These are phyloP conservation scores for Abortiporus biennis DNA, from an alignment of 1,284 basidiomycete species.

Conservation along the genomic window DNA sequence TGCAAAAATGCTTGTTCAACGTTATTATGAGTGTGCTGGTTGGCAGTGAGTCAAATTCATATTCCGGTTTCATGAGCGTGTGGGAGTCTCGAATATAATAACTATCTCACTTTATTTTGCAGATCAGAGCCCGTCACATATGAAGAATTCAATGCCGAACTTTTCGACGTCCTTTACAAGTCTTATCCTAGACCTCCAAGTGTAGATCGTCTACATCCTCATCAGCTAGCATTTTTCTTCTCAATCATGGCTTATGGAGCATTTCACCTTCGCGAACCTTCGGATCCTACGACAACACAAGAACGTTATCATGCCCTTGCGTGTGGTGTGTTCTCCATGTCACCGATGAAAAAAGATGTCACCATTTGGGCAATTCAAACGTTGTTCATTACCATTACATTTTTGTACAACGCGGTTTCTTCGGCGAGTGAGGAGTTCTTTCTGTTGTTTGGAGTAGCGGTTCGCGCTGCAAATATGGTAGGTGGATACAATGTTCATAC, in stretches of 20 bases:
- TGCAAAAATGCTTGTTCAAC: constrained; percentile 31
- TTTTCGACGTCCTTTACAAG: constrained; percentile 39
- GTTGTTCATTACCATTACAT: constrained; percentile 39
- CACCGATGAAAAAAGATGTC: constrained; percentile 36
- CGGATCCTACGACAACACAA: constrained; percentile 22
- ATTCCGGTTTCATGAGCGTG: neutral
- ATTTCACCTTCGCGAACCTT: constrained; percentile 31
- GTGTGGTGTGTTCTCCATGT: constrained; percentile 38
- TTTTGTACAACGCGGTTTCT: constrained; percentile 34
- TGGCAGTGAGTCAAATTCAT: constrained; percentile 44
- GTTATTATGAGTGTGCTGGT: constrained; percentile 38
- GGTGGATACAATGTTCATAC: no score
- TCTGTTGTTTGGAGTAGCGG: constrained; percentile 39
- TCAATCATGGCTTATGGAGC: constrained; percentile 40
- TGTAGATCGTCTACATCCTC: constrained; percentile 35
- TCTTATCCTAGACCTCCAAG: constrained; percentile 21
- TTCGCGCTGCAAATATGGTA: constrained; percentile 38
- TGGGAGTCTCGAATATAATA: no score
- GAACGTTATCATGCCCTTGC: constrained; percentile 39
- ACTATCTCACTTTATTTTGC: neutral
- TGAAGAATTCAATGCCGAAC: constrained; percentile 30
- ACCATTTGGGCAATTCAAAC: constrained; percentile 42
- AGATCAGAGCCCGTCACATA: no score
- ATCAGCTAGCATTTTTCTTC: constrained; percentile 44
- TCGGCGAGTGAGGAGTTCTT: constrained; percentile 38